Evolutionary conservation across 1,284 basidiomycete species (phyloP), one percentile per base, ranked within the genome.

Genomic region (Sporisorium sorghi): DNA sequence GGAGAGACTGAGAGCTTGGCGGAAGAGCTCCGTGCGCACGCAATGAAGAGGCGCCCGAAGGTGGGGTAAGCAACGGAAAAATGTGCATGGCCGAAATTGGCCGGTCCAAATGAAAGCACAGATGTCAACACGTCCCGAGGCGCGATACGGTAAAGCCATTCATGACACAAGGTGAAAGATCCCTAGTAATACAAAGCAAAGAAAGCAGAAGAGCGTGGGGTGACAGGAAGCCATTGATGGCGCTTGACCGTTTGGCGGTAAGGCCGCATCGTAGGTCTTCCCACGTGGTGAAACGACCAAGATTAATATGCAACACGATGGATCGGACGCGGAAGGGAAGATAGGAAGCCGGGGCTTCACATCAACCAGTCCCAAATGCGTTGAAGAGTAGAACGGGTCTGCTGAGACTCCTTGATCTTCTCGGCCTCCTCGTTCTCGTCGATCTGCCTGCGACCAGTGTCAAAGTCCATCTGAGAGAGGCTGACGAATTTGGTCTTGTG

Each of bases 381-480:
- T 8, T 57, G 32, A 23, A 70, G 51, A 9, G 67, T 44, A 7
- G 66, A 66, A 15, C 52, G 43, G 19, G 43, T 39, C 19, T 32
- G 26, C n/a, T 58, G 56, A 0, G 49, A 65, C 50, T 67, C 54
- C 56, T 73, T 73, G 59, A 58, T 58, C 59, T 43, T 62, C 39
- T 66, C 69, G 0, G 23, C 48, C 49, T 62, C 58, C 56, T 72
- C 70, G 53, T 59, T 62, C 26, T 66, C 66, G 57, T 78, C 73
- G 44, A 73, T 75, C 24, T 60, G 64, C 43, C 79, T 63, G 30
- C 69, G 58, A 30, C 90, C 88, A 9, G 87, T 87, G 55, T 90
- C 85, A 78, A 96, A 93, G 85, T 80, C 77, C 72, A 77, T 77
- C 55, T 77, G 61, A 8, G 54, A 53, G 32, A 71, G 52, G 44